A percentile compares a stretch with the other conserved stretches of the same genome.
phyloP scores from a whole-genome alignment of 192 early-diverging fungal species.

The Cladochytrium replicatum region DNA sequence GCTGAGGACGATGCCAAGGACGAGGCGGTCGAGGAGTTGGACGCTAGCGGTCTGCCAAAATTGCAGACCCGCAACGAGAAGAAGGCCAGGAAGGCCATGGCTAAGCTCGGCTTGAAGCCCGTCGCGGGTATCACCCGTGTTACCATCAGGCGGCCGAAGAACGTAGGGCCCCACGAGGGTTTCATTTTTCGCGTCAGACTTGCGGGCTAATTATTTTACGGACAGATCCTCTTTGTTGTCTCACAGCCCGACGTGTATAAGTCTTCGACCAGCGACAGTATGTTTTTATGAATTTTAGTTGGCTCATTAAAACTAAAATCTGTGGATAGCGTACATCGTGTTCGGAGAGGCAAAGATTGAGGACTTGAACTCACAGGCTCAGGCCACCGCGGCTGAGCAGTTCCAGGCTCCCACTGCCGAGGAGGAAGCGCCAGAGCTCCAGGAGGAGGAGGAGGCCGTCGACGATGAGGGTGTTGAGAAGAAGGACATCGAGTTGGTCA shows the following conservation, averaged over 20 bases:
- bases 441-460: constrained; percentile 65
- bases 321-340: constrained; percentile 65
- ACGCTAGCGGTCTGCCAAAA: constrained; percentile 3
- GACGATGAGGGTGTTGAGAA: constrained; percentile 76
- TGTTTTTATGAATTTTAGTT: not conserved
- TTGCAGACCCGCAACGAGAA: constrained; percentile 77
- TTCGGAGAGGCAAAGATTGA: constrained; percentile 91
- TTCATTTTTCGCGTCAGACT: not conserved
- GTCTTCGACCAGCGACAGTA: constrained; percentile 70
- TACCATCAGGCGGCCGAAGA: constrained; percentile 71
- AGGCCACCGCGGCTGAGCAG: constrained; percentile 57
- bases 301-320: not conserved
- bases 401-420: constrained; percentile 23
- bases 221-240: constrained; percentile 72
- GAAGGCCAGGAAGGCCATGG: constrained; percentile 95
- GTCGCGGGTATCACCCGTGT: constrained; percentile 82
- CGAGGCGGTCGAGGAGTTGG: not conserved
- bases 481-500: constrained; percentile 92
- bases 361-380: constrained; percentile 68
- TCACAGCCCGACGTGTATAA: constrained; percentile 89
- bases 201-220: not conserved
- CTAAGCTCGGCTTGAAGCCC: constrained; percentile 81
- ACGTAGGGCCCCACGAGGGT: constrained; percentile 34
- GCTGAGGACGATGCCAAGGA: constrained; percentile 13
- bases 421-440: constrained; percentile 27